phyloP scores from a whole-genome alignment of 139 green algal species.

The Volvox reticuliferus region DNA sequence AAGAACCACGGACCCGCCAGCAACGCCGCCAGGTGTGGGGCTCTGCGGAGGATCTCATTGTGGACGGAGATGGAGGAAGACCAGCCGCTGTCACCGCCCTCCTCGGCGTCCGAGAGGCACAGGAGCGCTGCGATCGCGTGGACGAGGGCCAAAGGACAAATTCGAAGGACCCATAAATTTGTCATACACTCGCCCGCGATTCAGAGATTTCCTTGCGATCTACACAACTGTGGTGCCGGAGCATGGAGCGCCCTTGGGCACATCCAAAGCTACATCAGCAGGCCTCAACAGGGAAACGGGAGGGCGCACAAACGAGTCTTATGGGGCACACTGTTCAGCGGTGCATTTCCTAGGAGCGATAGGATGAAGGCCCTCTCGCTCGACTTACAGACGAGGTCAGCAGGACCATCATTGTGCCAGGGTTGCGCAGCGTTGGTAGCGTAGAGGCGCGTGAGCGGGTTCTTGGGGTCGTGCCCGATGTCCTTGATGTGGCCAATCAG shows the following conservation, averaged over 20 bases:
- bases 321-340: no score
- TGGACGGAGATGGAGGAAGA: conserved; percentile 58
- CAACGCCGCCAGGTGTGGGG: conserved; percentile 53
- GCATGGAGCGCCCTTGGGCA: no score
- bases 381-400: conserved; percentile 69
- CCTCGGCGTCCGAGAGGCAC: conserved; percentile 64
- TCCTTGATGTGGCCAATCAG: conserved; percentile 80
- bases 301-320: no score
- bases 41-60: conserved; percentile 65
- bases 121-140: conserved; percentile 50
- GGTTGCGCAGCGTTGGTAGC: conserved; percentile 75
- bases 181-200: no score
- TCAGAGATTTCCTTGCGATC: no score
- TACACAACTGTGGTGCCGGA: no score
- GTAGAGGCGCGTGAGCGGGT: conserved; percentile 70
- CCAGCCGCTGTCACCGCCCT: conserved; percentile 58
- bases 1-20: conserved; percentile 65
- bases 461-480: conserved; percentile 67
- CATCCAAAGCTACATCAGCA: no score
- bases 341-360: no score
- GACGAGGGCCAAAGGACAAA: no score
- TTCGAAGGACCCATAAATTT: no score
- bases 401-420: conserved; percentile 71
- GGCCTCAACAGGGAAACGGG: no score
- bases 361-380: no score